These are phyloP conservation scores for Lanmaoa rubissima DNA, from an alignment of 768 basidiomycete species.

Conservation along the genomic window DNA sequence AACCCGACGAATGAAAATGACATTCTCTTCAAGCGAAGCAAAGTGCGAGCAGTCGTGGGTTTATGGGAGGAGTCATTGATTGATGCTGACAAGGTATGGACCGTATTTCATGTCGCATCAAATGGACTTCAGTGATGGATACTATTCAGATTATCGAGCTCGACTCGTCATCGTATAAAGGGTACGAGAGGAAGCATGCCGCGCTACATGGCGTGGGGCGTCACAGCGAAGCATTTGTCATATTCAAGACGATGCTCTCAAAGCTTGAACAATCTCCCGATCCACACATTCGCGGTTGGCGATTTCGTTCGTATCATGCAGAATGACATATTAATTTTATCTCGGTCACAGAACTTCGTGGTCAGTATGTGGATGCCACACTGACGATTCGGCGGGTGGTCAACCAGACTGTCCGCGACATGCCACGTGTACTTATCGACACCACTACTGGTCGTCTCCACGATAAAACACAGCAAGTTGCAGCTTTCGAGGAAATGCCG, in stretches of 20 bases:
- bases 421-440: slow-evolving; percentile 7
- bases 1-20: accelerated
- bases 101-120: neutral
- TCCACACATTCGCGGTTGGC: neutral
- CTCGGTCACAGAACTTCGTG: neutral
- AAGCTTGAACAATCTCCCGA: neutral
- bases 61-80: slow-evolving; percentile 1
- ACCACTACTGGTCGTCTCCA: neutral
- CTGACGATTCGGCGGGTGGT: neutral
- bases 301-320: neutral
- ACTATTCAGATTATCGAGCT: slow-evolving; percentile 1
- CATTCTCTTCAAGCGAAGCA: slow-evolving; percentile 8
- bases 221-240: neutral
- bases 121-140: neutral
- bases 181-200: slow-evolving; percentile 1
- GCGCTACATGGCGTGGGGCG: neutral
- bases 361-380: neutral
- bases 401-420: neutral
- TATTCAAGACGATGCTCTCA: neutral
- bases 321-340: neutral
- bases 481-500: slow-evolving; percentile 2
- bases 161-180: neutral
- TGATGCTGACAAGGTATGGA: slow-evolving; percentile 9
- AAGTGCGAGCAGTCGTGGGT: neutral
- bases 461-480: neutral